phyloP scores from a whole-genome alignment of 768 basidiomycete species.

The Tricholoma furcatifolium region DNA sequence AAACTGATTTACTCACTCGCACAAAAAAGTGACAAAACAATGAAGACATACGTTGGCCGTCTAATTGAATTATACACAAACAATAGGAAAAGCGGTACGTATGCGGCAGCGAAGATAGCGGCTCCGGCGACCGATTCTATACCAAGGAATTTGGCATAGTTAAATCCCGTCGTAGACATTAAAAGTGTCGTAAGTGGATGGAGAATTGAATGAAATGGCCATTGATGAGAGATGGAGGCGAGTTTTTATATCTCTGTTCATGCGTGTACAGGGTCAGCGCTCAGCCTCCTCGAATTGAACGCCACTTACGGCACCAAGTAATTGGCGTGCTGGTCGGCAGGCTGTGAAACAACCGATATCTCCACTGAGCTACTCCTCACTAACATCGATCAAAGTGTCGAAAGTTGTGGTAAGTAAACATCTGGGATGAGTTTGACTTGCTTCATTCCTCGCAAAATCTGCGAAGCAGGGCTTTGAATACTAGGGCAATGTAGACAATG shows the following conservation, averaged over 20 bases:
- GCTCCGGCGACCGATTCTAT: conserved; percentile 34
- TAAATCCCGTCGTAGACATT: conserved; percentile 12
- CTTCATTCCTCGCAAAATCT: no score
- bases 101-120: conserved; percentile 33
- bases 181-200: background rate
- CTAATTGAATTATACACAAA: conserved; percentile 29
- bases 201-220: background rate
- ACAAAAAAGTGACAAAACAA: conserved; percentile 36
- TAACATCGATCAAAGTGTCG: no score
- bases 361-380: no score
- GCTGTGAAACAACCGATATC: no score
- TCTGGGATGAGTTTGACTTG: no score
- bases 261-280: no score
- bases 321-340: background rate
- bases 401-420: no score
- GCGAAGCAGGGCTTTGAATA: no score
- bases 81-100: conserved; percentile 27
- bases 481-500: no score
- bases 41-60: conserved; percentile 32
- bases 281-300: no score
- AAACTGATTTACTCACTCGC: conserved; percentile 26
- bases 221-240: background rate
- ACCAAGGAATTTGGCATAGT: conserved; percentile 33
- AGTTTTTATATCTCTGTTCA: background rate
- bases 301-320: background rate